Base-by-base conservation (phyloP, 148 eudicot genomes). In the Rhododendron kiyosumense region DNA sequence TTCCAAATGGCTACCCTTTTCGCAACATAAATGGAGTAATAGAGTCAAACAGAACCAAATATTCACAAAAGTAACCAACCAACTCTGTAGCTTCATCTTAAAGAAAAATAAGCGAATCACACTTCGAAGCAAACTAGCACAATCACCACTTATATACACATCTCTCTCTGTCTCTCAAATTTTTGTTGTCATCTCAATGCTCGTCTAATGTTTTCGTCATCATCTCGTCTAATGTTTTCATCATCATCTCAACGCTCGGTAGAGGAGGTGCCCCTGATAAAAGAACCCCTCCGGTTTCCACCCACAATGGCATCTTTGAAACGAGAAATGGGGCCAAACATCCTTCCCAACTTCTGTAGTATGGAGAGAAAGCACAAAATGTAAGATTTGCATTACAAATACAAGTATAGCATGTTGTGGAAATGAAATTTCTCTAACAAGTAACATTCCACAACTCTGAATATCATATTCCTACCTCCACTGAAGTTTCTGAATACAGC, bases 291-390 rank as follows among this genome's bases (percentile, higher is more conserved):
- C 34, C 86, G 85, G 75, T 86, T 84, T 61, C 94, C 93, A 78
- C 95, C 93, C 11, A 89, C 90, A 79, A 90, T 84, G 69, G 89
- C 86, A 46, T 93, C 94, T 88, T 92, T 93, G 57, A 93, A 87
- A 74, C 94, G 91, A 32, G 95, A 84, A 82, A 93, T 46, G 46
- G 95, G 92, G 18, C 90, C 90, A 54, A 90, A 81, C 85, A 90
- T 87, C 90, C 89, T 88, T 83, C 90, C 85, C 49, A 90, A 74
- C 87, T 88, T 93, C 94, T 86, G 81, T 43, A 82, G 34, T 9
- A 48, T 30, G 15, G 59, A 28, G 7, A 79, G 61, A n/a, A 14
- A 85, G 18, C 22, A 36, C 24, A 81, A 52, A 32, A 69, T n/a
- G 51, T 45, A 49, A 82, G 77, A 36, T 6, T 82, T 18, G 22